Conservation (phyloP, 148 eudicot species). For the Drosera capensis region DNA sequence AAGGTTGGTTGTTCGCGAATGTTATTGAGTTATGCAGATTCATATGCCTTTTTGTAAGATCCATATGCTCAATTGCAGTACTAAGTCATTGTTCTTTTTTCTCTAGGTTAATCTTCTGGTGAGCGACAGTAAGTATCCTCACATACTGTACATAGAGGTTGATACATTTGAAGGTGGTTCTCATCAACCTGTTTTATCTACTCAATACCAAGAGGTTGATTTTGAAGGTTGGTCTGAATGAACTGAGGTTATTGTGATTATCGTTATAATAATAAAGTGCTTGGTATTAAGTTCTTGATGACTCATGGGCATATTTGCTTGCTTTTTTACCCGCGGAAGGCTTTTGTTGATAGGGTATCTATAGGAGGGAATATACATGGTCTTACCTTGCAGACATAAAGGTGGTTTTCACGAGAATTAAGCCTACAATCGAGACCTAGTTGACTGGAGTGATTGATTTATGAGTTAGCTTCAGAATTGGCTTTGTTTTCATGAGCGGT, state of each 20-base stretch:
- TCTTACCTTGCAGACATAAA: no score
- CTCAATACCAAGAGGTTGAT: conserved; percentile 23
- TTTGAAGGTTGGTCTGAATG: conserved; percentile 48
- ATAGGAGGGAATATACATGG: no score
- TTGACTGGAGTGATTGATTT: no score
- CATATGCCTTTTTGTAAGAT: background rate
- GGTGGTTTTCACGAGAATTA: no score
- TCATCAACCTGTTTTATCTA: conserved; percentile 15
- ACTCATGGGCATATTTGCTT: background rate
- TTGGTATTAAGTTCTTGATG: background rate
- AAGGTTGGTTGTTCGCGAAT: conserved; percentile 19
- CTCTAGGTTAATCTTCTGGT: conserved; percentile 46
- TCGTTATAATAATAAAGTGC: background rate
- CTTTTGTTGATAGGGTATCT: no score
- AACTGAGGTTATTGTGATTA: background rate
- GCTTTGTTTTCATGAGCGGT: no score
- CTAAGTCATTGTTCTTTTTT: no score
- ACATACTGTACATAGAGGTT: conserved; percentile 45
- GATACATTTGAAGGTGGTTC: conserved; percentile 13
- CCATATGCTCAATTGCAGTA: conserved; percentile 1
- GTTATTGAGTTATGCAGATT: background rate
- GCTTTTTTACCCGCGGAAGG: no score
- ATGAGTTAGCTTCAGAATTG: no score
- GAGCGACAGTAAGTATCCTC: conserved; percentile 54
- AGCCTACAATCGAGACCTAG: no score